Evolutionary conservation across 2,329 filamentous ascomycete genomes (phyloP), one percentile per base, ranked within the genome.

Genomic region (Colletotrichum salicis): DNA sequence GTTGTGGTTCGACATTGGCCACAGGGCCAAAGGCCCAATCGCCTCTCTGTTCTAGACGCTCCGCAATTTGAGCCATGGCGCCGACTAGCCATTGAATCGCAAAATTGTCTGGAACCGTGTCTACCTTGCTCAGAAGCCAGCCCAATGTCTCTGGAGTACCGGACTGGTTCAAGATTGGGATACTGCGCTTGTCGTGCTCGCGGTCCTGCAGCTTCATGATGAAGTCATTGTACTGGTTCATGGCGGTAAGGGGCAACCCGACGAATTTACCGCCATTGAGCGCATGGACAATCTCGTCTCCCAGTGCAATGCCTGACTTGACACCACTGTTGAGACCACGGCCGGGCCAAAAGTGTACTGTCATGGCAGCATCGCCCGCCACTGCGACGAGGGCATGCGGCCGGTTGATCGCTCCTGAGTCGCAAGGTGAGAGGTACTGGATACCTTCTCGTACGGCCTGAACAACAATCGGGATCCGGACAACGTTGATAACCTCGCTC

Each of bases 291-390:
- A 82, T 78, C 71, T 81, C 79, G 63, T 82, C 79, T 13, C 79
- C 80, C 12, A 81, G 71, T 0, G 80, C 79, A 27, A 82, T 76
- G 7, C 79, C 80, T 0, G 80, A 75, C 58, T 81, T 82, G 75
- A 82, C 80, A 41, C 80, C 80, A 70, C 79, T 81, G 72, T 82
- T 82, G 4, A 82, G 75, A 0, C 80, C 80, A 8, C 80, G 76
- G 0, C 80, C 80, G 0, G 80, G 79, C 80, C 79, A 82, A 60
- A 82, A 82, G 67, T 82, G 79, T 4, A 82, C 80, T 8, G 78
- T 81, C 78, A 82, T 81, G 29, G 79, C 79, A 2, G 80, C 78
- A 45, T 82, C 80, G 2, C 80, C 80, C 0, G 80, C 79, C 1
- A 82, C 77, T 0, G 80, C 79, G 0, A 80, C 80, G 1, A 82